Conservation (phyloP, 1,139 yeast genomes). For the Candida anutae region DNA sequence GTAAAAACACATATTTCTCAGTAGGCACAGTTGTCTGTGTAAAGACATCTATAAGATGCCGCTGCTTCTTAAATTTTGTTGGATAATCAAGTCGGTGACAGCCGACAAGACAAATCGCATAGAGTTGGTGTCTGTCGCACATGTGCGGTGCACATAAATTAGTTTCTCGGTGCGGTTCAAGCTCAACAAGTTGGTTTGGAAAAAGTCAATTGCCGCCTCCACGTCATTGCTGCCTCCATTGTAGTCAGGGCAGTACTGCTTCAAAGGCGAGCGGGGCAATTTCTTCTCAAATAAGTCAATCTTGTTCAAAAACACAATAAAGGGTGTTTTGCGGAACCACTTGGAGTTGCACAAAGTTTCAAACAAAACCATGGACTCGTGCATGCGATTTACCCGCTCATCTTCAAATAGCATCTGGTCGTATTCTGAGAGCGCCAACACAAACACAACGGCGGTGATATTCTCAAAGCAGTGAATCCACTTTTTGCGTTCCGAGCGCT, state of each 20-base stretch:
- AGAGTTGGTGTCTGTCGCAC: slow-evolving; percentile 87
- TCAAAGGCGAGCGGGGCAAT: slow-evolving; percentile 54
- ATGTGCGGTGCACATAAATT: slow-evolving; percentile 83
- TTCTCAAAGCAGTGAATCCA: slow-evolving; percentile 97
- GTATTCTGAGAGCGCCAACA: slow-evolving; percentile 87
- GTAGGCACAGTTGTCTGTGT: too few relatives aligned
- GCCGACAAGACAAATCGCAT: slow-evolving; percentile 90
- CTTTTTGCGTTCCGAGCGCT: slow-evolving; percentile 84
- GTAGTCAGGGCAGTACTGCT: slow-evolving; percentile 66
- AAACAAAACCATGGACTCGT: slow-evolving; percentile 79
- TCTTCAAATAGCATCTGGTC: slow-evolving; percentile 92
- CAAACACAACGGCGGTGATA: slow-evolving; percentile 82
- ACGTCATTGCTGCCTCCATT: slow-evolving; percentile 53
- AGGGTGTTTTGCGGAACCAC: slow-evolving; percentile 83
- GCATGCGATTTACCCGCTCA: slow-evolving; percentile 81
- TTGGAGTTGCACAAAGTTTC: slow-evolving; percentile 78
- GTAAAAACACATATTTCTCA: too few relatives aligned
- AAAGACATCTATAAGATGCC: slow-evolving; percentile 66
- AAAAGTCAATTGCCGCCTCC: slow-evolving; percentile 60
- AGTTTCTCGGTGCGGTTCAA: slow-evolving; percentile 64
- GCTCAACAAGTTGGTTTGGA: slow-evolving; percentile 56
- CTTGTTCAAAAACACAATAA: slow-evolving; percentile 82
- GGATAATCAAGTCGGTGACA: slow-evolving; percentile 84
- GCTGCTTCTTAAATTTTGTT: slow-evolving; percentile 72
- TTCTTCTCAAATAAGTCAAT: slow-evolving; percentile 75